Base-by-base conservation (phyloP, 192 early-diverging fungal species). In the Coemansia sp. region DNA sequence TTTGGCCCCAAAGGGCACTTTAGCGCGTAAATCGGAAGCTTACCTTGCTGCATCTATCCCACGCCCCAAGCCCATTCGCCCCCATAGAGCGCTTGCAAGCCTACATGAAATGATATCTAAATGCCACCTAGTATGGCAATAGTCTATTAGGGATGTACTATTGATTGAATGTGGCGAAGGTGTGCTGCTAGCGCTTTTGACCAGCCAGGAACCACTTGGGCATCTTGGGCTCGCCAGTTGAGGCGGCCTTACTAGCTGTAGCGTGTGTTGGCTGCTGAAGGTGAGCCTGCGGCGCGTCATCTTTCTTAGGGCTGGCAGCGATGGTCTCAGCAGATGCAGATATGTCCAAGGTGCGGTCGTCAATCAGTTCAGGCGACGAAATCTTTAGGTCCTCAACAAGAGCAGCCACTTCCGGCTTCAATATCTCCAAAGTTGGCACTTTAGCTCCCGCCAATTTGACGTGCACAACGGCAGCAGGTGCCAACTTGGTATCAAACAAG, bases 151-250 rank as follows among this genome's bases (percentile, higher is more conserved):
- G 9, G 38, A 13, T 39, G 38, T 39, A 39, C 14, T 6, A 39
- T 13, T 39, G 14, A n/a, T n/a, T n/a, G 38, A 39, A 39, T 13
- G 0, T 39, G 10, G 14, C 38, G 14, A 9, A 3, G 3, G 10
- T 39, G 38, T 16, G 18, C n/a, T n/a, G 26, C 18, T 59, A 66
- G 33, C 66, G 73, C 16, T 48, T 62, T 45, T 75, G 69, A 3
- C 78, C 78, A 59, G 78, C 78, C 21, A 66, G 24, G 33, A 81
- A 75, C 78, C 78, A 81, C 42, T 81, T 81, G 24, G 78, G 78
- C 73, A 81, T 71, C 33, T 45, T 46, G 1, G 59, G 39, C 33
- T 57, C 60, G 18, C 31, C 37, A 14, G 28, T 20, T 55, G 34
- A 37, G 38, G 26, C 23, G 21, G 65, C 40, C 34, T 5, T 3